Base-by-base conservation (phyloP, 805 yeast species). In the Wickerhamia fluorescens region DNA sequence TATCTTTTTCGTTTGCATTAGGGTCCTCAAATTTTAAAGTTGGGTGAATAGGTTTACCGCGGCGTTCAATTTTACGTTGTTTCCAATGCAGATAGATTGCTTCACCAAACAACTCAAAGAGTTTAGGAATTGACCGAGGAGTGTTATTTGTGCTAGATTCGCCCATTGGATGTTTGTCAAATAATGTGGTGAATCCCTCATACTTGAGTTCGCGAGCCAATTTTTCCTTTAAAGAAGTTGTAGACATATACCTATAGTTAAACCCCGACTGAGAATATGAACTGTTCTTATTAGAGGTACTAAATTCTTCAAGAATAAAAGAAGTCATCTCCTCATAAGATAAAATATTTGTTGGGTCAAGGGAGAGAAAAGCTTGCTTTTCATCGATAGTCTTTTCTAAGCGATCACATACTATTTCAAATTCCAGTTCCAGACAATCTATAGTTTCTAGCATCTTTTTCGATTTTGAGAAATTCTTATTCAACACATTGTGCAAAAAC, bases 311-410 rank as follows among this genome's bases (percentile, higher is more conserved):
- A 32, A 59, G 28, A 26, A 62, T 68, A 29, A 68, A 64, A 3
- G 74, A 58, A 35, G 73, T 72, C 15, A 89, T 56, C 45, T 87
- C 96, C 14, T 74, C 73, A 42, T 73, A 81, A 1, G 78, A 50
- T 36, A 88, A 49, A 6, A 92, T 72, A 42, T 82, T 85, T 5
- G 71, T 58, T 1, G 95, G 94, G 52, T 87, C 96, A 65, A 87
- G 82, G 6, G 82, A 56, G 33, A 92, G 57, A 48, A 82, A 92
- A 1, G 97, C 97, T 50, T 92, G 97, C 40, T 78, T 75, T 40
- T 84, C 86, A 33, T 71, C 71, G 12, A 88, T 76, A 2, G 77
- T 72, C 27, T 67, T 64, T 54, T 92, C 98, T 40, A 83, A 74
- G 33, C 75, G 66, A 45, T 83, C 75, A 43, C 82, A 73, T 14